Evolutionary conservation across 2,329 filamentous ascomycete genomes (phyloP), one percentile per base, ranked within the genome.

Genomic region (Microdochium bolleyi): DNA sequence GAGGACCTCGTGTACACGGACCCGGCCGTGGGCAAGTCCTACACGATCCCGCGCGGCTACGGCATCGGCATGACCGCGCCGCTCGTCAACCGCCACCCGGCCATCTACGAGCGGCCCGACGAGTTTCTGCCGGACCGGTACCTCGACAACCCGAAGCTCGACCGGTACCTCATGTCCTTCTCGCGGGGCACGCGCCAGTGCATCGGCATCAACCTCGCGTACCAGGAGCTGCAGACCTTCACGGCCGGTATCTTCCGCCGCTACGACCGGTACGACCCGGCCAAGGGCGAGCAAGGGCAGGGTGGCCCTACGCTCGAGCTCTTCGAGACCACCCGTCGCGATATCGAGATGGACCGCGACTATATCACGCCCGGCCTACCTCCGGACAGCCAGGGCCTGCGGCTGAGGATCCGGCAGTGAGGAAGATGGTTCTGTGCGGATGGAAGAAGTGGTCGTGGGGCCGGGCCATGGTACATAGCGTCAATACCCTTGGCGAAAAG

Each of bases 1-100:
- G 61, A 59, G 10, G 59, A 62, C 13, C 52, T 70, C 8, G 52
- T 60, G 8, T 69, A 65, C 56, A 54, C 58, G 16, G 55, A 58
- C 16, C 52, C 52, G 14, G 55, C 54, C 30, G 3, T 24, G 24
- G 57, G 54, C 21, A 52, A 51, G 51, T 53, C 53, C 14, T 58
- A 58, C 38, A 51, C 59, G 24, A 55, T 61, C 2, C 61, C 60
- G 3, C 53, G 57, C 0, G 56, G 58, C 7, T 55, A 55, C 5
- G 50, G 56, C 14, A 48, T 56, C 13, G 59, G 58, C 46, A 65
- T 61, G 59, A 55, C 57, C 16, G 55, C 59, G 24, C 58, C 55
- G 2, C 53, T 58, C 32, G 51, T 58, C 8, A 61, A 63, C 52
- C 53, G 57, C 41, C 55, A 62, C 49, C 53, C 55, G 16, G 55